Evolutionary conservation across 2,329 filamentous ascomycete species (phyloP), one percentile per base, ranked within the genome.

Genomic region (Xylaria sp.): DNA sequence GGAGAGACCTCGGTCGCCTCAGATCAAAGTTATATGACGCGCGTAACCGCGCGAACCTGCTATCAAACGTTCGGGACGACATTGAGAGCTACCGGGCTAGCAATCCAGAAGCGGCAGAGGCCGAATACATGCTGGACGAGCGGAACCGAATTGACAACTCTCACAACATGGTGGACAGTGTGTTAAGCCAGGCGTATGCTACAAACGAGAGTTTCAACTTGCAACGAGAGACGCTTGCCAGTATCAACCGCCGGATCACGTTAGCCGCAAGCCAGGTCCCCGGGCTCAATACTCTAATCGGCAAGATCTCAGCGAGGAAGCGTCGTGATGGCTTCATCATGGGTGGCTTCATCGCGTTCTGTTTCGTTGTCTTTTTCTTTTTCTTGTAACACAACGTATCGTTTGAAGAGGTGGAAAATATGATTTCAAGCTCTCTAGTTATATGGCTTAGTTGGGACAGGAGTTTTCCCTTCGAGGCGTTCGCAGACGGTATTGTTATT

Each of bases 71-170:
- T 51, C 91, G 92, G 66, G 91, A 90, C 72, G 95, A 99, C 76
- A 98, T 98, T 77, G 86, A 92, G 76, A 89, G 92, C 57, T 97
- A 97, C 80, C 91, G 91, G 57, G 87, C 89, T 52, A 87, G 87
- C 60, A 95, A 96, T 75, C 92, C 92, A 8, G 91, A 87, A 70
- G 88, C 88, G 2, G 91, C 89, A 57, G 95, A 98, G 79, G 92
- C 92, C 49, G 94, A 99, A 64, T 99, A 98, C 81, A 97, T 99
- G 94, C 85, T 99, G 28, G 90, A 92, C 71, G 95, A 99, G 83
- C 86, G 95, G 54, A 82, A 83, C 65, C 87, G 91, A 67, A 87
- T 99, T 73, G 95, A 99, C 74, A 90, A 92, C 75, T 96, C 92
- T 73, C 91, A 98, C 78, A 90, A 87, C 70, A 89, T 96, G 82